These are phyloP conservation scores for Forsythia suspensa DNA, from an alignment of 257 asterid species.

Conservation along the genomic window DNA sequence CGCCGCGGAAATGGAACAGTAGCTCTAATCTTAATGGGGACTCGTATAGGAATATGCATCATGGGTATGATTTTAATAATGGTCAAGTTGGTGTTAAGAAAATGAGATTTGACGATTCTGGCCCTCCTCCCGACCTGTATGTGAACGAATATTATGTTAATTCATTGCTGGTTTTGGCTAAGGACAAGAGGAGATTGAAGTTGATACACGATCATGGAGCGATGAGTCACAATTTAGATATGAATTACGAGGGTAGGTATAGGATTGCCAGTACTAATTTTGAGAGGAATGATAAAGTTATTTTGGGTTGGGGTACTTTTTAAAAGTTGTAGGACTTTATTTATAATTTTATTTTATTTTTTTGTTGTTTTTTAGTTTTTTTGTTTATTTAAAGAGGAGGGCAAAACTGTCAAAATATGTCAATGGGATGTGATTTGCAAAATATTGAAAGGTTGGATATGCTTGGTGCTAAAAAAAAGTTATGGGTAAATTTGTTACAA, in stretches of 20 bases:
- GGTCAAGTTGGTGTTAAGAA: constrained; percentile 59
- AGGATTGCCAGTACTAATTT: constrained; percentile 6
- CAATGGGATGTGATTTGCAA: too few relatives aligned
- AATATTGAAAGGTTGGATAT: too few relatives aligned
- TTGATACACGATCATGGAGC: constrained; percentile 81
- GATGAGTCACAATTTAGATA: constrained; percentile 24
- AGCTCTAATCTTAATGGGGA: constrained; percentile 35
- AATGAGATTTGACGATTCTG: constrained; percentile 47
- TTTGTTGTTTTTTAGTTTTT: too few relatives aligned
- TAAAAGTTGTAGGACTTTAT: too few relatives aligned
- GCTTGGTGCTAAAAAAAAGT: too few relatives aligned
- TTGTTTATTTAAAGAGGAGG: too few relatives aligned
- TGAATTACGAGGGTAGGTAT: constrained; percentile 27
- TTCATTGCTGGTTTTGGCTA: constrained; percentile 25
- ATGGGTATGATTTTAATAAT: constrained; percentile 30
- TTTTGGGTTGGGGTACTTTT: too few relatives aligned
- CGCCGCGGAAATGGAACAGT: constrained; percentile 41
- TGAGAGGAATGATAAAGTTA: constrained; percentile 21
- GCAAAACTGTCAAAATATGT: too few relatives aligned
- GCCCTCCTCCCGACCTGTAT: constrained; percentile 1
- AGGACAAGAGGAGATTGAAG: constrained; percentile 71
- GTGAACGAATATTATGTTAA: constrained; percentile 15
- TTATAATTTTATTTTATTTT: too few relatives aligned
- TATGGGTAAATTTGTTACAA: too few relatives aligned
- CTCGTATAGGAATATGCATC: constrained; percentile 32